Percentiles rank a stretch among this genome's conserved stretches.
These are phyloP conservation scores for Rhododendron mucronatum DNA, from an alignment of 148 eudicot species.

Conservation along the genomic window DNA sequence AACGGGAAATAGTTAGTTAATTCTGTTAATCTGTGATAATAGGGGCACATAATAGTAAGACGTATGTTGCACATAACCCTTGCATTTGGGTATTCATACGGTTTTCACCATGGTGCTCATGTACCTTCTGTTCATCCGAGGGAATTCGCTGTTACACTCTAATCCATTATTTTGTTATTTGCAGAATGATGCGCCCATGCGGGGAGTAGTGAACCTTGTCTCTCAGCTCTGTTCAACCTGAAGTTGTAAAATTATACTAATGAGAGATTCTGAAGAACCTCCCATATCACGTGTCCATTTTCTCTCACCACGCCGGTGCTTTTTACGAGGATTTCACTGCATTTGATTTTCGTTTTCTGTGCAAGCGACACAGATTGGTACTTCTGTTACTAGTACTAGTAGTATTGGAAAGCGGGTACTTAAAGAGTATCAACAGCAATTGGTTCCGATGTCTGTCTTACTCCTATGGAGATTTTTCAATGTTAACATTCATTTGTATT, in stretches of 20 bases:
- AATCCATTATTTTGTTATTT: constrained; percentile 5
- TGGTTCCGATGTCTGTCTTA: neutral
- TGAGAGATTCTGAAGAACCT: neutral
- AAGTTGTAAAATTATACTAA: constrained; percentile 12
- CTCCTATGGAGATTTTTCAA: neutral
- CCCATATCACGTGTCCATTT: neutral
- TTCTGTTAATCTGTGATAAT: neutral
- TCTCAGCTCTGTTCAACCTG: constrained; percentile 52
- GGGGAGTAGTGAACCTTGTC: constrained; percentile 69
- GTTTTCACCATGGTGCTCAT: neutral
- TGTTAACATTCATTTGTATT: neutral
- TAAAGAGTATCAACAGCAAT: neutral
- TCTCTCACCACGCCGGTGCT: neutral
- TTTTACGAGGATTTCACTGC: neutral
- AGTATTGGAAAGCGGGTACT: too few species aligned
- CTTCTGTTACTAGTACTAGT: neutral
- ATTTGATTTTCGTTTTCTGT: neutral
- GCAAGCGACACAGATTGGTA: neutral
- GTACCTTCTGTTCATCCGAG: neutral
- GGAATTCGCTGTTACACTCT: neutral
- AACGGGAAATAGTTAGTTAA: neutral
- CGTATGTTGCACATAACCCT: neutral
- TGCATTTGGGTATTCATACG: neutral
- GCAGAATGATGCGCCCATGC: constrained; percentile 86
- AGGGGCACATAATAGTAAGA: neutral